Percentiles rank a stretch among this genome's conserved stretches.
These are phyloP conservation scores for Pseudogymnoascus sp. DNA, from an alignment of 2,329 filamentous ascomycete species.

Conservation along the genomic window DNA sequence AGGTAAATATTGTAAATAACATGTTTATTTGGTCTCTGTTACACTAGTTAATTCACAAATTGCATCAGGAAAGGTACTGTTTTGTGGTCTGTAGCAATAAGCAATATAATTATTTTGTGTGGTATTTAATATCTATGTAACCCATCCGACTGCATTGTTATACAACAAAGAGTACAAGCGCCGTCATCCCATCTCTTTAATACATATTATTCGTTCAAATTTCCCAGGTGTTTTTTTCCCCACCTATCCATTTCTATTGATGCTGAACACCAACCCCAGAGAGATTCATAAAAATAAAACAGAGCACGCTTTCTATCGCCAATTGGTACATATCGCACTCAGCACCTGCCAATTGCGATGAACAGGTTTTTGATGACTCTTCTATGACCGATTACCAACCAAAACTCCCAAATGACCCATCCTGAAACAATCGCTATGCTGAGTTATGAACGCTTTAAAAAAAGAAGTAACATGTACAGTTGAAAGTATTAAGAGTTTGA, in stretches of 20 bases:
- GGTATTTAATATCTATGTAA: neutral
- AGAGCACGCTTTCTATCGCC: neutral
- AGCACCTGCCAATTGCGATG: constrained; percentile 4
- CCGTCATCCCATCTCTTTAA: neutral
- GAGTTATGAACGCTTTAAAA: constrained; percentile 1
- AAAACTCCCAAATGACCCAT: neutral
- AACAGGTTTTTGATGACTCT: constrained; percentile 8
- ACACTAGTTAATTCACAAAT: neutral
- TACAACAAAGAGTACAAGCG: constrained; percentile 8
- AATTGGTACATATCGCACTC: constrained; percentile 2
- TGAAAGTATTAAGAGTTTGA: neutral
- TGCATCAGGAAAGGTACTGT: neutral
- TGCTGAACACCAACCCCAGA: neutral
- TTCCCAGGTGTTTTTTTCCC: neutral
- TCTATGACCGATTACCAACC: constrained; percentile 1
- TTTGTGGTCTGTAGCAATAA: neutral
- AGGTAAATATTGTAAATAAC: neutral
- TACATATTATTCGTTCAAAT: neutral
- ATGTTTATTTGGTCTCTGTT: neutral
- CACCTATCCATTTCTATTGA: neutral
- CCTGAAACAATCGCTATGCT: constrained; percentile 5
- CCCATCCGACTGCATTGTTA: neutral
- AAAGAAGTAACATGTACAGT: neutral
- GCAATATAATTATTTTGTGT: neutral
- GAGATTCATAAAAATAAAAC: neutral